Evolutionary conservation across 73 alveolate species (phyloP).

Genomic region (Paramecium primaurelia): DNA sequence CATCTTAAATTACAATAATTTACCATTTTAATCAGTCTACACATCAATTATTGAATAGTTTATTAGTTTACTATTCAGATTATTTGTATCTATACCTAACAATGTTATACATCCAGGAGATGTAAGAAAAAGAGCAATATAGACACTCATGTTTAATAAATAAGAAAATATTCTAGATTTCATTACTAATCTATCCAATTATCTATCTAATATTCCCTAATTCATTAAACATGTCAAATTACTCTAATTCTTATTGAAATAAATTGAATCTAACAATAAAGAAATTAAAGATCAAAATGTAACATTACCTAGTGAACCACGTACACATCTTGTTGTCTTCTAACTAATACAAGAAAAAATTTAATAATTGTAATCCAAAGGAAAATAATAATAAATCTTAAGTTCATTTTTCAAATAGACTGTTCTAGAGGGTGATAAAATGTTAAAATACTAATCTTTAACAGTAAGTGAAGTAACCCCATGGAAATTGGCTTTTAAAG

Average conservation of each 20-base stretch:
- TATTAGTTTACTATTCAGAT: not conserved
- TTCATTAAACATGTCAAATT: not conserved
- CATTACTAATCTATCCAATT: not conserved
- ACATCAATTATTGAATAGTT: not conserved
- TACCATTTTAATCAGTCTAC: not conserved
- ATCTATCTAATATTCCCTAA: not conserved
- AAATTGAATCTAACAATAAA: not conserved
- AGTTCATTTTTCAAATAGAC: slow-evolving; percentile 8
- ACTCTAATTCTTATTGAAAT: not conserved
- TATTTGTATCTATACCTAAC: not conserved
- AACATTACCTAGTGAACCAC: not conserved
- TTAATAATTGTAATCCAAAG: not conserved
- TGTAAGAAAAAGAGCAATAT: slow-evolving; percentile 25
- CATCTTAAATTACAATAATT: not conserved
- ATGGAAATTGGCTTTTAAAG: not conserved
- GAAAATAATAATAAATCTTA: not conserved
- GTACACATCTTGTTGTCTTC: not conserved
- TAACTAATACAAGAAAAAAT: not conserved
- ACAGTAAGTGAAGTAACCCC: slow-evolving; percentile 19
- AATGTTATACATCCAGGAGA: slow-evolving; percentile 23
- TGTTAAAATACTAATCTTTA: not conserved
- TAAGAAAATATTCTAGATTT: not conserved
- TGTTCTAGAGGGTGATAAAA: slow-evolving; percentile 6
- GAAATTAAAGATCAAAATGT: slow-evolving; percentile 2
- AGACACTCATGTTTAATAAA: not conserved